A percentile compares a stretch with the other conserved stretches of the same genome.
These are phyloP conservation scores for Rhodotorula sp. DNA, from an alignment of 1,284 basidiomycete genomes.

Conservation along the genomic window DNA sequence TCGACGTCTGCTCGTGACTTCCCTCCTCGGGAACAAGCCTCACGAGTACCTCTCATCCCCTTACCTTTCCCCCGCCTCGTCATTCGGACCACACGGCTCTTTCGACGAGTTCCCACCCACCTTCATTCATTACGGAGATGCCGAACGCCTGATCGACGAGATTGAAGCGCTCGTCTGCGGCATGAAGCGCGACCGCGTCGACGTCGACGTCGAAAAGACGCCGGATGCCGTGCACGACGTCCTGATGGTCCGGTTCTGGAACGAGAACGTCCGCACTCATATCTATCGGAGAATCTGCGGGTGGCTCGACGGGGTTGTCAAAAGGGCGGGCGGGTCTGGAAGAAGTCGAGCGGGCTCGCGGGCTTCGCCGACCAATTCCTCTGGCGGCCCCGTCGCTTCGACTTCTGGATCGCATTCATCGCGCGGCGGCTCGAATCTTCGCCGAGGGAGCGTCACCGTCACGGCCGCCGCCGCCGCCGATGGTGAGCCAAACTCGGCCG, in stretches of 20 bases:
- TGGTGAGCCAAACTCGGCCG: no score
- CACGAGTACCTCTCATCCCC: conserved; percentile 29
- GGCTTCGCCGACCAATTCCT: background rate
- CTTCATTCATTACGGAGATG: conserved; percentile 38
- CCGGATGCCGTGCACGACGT: conserved; percentile 38
- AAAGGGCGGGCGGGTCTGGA: background rate
- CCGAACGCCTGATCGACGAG: conserved; percentile 38
- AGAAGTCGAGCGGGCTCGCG: background rate
- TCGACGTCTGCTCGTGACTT: conserved; percentile 31
- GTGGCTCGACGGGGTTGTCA: conserved; percentile 26
- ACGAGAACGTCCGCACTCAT: conserved; percentile 20
- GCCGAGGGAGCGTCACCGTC: no score
- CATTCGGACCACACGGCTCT: conserved; percentile 26
- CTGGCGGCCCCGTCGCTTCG: background rate
- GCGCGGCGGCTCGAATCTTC: background rate
- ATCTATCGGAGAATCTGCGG: conserved; percentile 26
- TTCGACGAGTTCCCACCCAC: conserved; percentile 31
- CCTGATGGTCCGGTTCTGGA: conserved; percentile 37
- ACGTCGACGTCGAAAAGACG: conserved; percentile 28
- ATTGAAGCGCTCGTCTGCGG: conserved; percentile 31
- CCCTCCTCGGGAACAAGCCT: conserved; percentile 32
- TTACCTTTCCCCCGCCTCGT: conserved; percentile 36
- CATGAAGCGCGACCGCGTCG: conserved; percentile 27
- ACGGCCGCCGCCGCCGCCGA: no score
- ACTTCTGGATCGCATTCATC: background rate